These are phyloP conservation scores for Carex cristatella DNA, from an alignment of 176 grass and related monocot genomes.

Conservation along the genomic window DNA sequence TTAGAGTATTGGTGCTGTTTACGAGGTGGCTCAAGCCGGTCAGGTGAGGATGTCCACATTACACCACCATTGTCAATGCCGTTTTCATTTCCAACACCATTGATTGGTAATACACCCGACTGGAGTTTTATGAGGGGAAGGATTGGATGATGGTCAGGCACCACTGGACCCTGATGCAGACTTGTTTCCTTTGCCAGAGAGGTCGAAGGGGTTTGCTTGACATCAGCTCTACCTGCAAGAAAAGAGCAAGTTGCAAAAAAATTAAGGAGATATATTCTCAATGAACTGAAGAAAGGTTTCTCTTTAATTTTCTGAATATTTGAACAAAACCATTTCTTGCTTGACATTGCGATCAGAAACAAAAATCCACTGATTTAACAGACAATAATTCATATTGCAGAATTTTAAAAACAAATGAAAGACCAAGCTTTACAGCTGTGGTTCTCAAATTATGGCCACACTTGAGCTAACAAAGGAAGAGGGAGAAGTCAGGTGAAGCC, in stretches of 20 bases:
- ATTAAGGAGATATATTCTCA: neutral
- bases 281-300: neutral
- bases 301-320: neutral
- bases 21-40: constrained; percentile 69
- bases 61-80: constrained; percentile 32
- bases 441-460: neutral
- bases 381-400: neutral
- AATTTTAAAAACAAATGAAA: neutral
- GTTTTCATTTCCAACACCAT: constrained; percentile 6
- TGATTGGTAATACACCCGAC: constrained; percentile 35
- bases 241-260: neutral
- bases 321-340: neutral
- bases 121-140: constrained; percentile 76
- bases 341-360: neutral
- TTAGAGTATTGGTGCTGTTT: constrained; percentile 83
- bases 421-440: neutral
- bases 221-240: constrained; percentile 40
- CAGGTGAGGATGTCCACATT: constrained; percentile 76
- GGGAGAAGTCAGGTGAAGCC: too few relatives aligned
- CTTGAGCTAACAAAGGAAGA: neutral
- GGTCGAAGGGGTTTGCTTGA: constrained; percentile 35
- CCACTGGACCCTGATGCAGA: constrained; percentile 11
- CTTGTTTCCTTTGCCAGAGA: constrained; percentile 31
- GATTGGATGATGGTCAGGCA: constrained; percentile 1
- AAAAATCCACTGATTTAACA: neutral